Percentiles rank a stretch among this genome's conserved stretches.
Evolutionary conservation across 257 asterid genomes (phyloP).

Genomic region (Solanum rostratum): DNA sequence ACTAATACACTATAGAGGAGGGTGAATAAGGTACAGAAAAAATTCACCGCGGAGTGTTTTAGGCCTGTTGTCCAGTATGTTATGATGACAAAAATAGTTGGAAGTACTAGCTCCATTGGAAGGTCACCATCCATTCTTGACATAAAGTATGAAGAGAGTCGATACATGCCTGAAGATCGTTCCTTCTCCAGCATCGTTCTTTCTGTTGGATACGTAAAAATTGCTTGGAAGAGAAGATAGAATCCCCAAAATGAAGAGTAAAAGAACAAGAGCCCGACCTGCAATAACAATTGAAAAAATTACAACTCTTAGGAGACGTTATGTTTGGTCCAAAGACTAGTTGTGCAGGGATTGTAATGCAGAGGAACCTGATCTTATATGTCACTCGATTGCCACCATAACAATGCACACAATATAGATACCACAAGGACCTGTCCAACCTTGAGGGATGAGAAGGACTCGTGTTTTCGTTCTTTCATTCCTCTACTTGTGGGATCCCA

Average conservation of each 20-base stretch:
- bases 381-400: constrained; percentile 72
- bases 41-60: constrained; percentile 22
- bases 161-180: constrained; percentile 75
- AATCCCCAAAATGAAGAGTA: constrained; percentile 66
- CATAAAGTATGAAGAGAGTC: constrained; percentile 70
- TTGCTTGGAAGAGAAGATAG: constrained; percentile 62
- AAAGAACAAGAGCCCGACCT: constrained; percentile 67
- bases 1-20: constrained; percentile 40
- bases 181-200: constrained; percentile 57
- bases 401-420: constrained; percentile 40
- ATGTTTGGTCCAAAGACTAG: not conserved
- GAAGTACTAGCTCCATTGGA: constrained; percentile 79
- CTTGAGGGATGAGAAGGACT: constrained; percentile 50
- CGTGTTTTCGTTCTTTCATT: constrained; percentile 61
- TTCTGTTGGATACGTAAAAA: constrained; percentile 73
- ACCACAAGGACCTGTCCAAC: constrained; percentile 38
- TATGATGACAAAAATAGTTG: constrained; percentile 41
- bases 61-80: constrained; percentile 80
- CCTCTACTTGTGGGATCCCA: too few species aligned
- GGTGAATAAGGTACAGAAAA: constrained; percentile 32
- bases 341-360: not conserved
- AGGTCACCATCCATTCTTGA: constrained; percentile 61
- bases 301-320: not conserved
- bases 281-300: not conserved
- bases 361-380: constrained; percentile 66